phyloP scores from a whole-genome alignment of 1,284 basidiomycete genomes.

The Crucibulum cyathiforme region DNA sequence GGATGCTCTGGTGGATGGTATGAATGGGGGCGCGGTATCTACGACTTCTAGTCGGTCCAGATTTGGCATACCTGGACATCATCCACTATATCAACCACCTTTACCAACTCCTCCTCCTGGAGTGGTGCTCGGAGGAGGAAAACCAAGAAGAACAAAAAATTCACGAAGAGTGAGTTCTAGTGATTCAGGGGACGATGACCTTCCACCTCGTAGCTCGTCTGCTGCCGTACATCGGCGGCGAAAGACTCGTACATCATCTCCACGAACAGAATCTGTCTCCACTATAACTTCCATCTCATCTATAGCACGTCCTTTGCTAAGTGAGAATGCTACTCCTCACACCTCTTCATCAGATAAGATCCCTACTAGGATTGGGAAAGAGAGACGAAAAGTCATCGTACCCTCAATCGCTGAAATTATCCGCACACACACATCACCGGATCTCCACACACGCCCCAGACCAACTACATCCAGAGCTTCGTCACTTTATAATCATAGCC shows the following conservation, averaged over 20 bases:
- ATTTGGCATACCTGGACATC: slow-evolving; percentile 57
- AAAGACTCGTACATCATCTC: slow-evolving; percentile 40
- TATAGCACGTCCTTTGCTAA: not conserved
- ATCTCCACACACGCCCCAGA: slow-evolving; percentile 51
- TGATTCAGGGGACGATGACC: slow-evolving; percentile 59
- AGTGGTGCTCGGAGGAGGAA: slow-evolving; percentile 71
- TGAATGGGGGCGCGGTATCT: slow-evolving; percentile 72
- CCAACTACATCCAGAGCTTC: slow-evolving; percentile 51
- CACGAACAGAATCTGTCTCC: slow-evolving; percentile 44
- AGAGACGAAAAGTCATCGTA: slow-evolving; percentile 50
- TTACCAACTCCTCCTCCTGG: slow-evolving; percentile 82
- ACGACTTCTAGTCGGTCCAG: slow-evolving; percentile 54
- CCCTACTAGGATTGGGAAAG: slow-evolving; percentile 21
- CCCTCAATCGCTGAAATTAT: slow-evolving; percentile 88
- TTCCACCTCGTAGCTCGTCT: slow-evolving; percentile 39
- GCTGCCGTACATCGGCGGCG: slow-evolving; percentile 46
- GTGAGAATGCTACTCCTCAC: not conserved
- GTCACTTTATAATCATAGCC: slow-evolving; percentile 52
- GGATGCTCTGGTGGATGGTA: slow-evolving; percentile 85
- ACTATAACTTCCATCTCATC: slow-evolving; percentile 39
- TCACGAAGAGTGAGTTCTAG: slow-evolving; percentile 36
- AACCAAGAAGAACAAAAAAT: slow-evolving; percentile 49
- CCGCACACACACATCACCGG: slow-evolving; percentile 68
- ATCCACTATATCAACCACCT: slow-evolving; percentile 80
- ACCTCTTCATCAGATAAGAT: slow-evolving; percentile 7